A percentile compares a stretch with the other conserved stretches of the same genome.
phyloP scores from a whole-genome alignment of 345 rosid species.

The Brassica rapa region DNA sequence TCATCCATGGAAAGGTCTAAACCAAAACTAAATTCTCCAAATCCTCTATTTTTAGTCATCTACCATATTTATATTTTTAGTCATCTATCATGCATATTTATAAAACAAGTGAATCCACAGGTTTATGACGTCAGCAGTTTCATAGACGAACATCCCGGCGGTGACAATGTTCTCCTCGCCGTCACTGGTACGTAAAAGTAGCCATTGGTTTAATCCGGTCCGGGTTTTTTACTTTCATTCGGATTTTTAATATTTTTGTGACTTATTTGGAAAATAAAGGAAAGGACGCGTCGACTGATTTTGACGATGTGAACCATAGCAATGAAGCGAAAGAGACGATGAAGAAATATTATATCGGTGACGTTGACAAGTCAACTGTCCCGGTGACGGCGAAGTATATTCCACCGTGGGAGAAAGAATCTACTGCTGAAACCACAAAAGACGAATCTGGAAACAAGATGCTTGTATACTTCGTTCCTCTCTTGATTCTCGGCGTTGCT shows the following conservation, averaged over 20 bases:
- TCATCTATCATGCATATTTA: not conserved
- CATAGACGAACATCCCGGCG: conserved; percentile 90
- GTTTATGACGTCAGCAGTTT: conserved; percentile 76
- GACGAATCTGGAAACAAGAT: conserved; percentile 42
- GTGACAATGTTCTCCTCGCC: conserved; percentile 76
- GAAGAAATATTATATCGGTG: conserved; percentile 67
- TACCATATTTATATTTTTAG: not conserved
- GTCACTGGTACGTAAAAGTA: conserved; percentile 51
- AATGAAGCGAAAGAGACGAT: conserved; percentile 60
- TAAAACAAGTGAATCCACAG: conserved; percentile 40
- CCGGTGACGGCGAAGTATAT: conserved; percentile 46
- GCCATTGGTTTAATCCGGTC: conserved; percentile 7
- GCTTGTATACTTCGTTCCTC: conserved; percentile 57
- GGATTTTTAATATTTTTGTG: not conserved
- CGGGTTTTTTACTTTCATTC: not conserved
- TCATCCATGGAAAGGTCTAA: conserved; percentile 67
- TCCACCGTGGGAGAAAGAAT: conserved; percentile 41
- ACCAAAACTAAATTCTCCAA: not conserved
- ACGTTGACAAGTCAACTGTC: conserved; percentile 57
- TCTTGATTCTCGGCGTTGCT: conserved; percentile 67
- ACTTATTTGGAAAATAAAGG: conserved; percentile 27
- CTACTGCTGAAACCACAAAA: conserved; percentile 35
- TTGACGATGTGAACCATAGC: conserved; percentile 76
- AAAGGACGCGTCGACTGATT: conserved; percentile 79
- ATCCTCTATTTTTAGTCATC: not conserved